Evolutionary conservation across 2,329 filamentous ascomycete species (phyloP), one percentile per base, ranked within the genome.

Genomic region (Colletotrichum chlorophyti): DNA sequence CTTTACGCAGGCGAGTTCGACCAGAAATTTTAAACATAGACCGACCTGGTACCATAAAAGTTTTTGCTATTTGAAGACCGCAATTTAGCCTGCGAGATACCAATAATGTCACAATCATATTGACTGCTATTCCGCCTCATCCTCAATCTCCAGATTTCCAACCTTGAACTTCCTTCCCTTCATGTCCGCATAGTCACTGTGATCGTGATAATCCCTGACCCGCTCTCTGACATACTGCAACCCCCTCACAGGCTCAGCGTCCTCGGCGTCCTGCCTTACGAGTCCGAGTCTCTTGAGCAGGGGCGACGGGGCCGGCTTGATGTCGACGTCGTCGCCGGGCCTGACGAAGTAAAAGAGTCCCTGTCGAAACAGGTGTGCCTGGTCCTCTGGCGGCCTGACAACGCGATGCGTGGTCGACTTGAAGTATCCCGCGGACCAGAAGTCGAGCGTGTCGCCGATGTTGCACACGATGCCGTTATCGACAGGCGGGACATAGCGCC

Each of bases 381-480:
- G 73, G 54, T 74, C 72, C 19, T 64, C 63, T 1, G 72, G 72
- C 9, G 74, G 72, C 4, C 66, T 61, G 3, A 73, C 66, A 8
- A 75, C 72, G 1, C 72, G 65, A 53, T 74, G 72, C 4, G 69
- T 69, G 3, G 71, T 74, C 9, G 69, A 71, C 64, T 69, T 70
- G 29, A 74, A 61, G 47, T 69, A 70, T 23, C 68, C 66, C 1
- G 64, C 64, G 0, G 68, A 68, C 65, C 66, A 68, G 51, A 70
- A 69, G 55, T 66, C 67, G 6, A 70, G 64, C 8, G 68, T 68
- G 60, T 71, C 69, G 24, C 66, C 69, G 0, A 70, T 76, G 58
- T 81, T 81, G 54, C 78, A 77, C 1, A 76, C 76, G 24, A 81
- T 78, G 1, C 75, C 77, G 2, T 73, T 73, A 31, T 78, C 72